Percentiles rank a stretch among this genome's conserved stretches.
Conservation (phyloP, 108 stramenopile genomes). For the Pseudonitzschia pungens region DNA sequence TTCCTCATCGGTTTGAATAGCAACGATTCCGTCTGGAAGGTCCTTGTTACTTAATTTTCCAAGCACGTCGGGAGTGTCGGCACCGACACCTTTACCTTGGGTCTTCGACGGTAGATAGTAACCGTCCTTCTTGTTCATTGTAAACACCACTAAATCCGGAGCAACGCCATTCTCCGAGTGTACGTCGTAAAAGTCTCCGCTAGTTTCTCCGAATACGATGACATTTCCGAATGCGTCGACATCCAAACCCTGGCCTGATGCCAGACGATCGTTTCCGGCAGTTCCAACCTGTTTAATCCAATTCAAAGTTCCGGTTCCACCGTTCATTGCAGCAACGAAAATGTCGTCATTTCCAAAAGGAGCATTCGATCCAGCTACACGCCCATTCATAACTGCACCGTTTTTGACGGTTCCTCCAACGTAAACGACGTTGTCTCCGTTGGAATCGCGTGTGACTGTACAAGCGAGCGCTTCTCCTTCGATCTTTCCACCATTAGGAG, state of each 20-base stretch:
- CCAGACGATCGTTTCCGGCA: constrained; percentile 38
- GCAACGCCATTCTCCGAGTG: neutral
- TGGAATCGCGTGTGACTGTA: constrained; percentile 15
- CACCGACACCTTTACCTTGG: constrained; percentile 2
- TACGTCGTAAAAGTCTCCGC: constrained; percentile 35
- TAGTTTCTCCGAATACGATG: constrained; percentile 45
- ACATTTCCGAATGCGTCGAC: constrained; percentile 45
- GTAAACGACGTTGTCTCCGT: constrained; percentile 25
- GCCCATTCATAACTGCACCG: constrained; percentile 22
- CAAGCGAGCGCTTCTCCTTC: constrained; percentile 25
- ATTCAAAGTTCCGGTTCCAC: constrained; percentile 27
- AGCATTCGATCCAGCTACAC: neutral
- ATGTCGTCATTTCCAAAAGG: constrained; percentile 45
- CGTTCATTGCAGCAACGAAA: constrained; percentile 39
- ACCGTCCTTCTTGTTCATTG: constrained; percentile 32
- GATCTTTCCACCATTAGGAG: constrained; percentile 1
- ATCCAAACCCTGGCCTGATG: constrained; percentile 32
- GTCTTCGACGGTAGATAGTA: constrained; percentile 12
- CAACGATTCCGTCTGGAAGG: constrained; percentile 16
- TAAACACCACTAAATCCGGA: constrained; percentile 27
- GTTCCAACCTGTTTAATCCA: constrained; percentile 51
- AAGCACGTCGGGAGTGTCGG: constrained; percentile 1
- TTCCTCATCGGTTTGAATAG: constrained; percentile 25
- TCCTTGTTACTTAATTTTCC: neutral
- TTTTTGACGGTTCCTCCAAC: constrained; percentile 27